phyloP scores from a whole-genome alignment of 345 rosid genomes.

The Hibiscus trionum region DNA sequence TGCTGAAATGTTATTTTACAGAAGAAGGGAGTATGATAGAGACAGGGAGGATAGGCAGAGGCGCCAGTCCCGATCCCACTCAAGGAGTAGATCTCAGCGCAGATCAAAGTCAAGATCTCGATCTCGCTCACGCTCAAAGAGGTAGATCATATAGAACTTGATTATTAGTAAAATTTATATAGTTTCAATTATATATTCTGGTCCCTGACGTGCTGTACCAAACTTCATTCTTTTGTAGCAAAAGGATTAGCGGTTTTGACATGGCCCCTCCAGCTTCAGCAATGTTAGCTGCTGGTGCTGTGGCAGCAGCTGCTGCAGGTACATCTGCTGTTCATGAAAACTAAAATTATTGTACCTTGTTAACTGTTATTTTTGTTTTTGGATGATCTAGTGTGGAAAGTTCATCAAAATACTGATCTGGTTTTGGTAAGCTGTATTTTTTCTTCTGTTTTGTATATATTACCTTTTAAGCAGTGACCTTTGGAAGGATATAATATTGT shows the following conservation, averaged over 20 bases:
- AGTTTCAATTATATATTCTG: slow-evolving; percentile 20
- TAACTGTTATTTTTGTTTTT: slow-evolving; percentile 50
- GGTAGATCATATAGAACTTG: slow-evolving; percentile 34
- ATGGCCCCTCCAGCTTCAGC: slow-evolving; percentile 94
- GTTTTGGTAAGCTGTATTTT: slow-evolving; percentile 81
- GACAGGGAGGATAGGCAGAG: slow-evolving; percentile 73
- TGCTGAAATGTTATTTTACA: slow-evolving; percentile 11
- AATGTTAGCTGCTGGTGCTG: slow-evolving; percentile 52
- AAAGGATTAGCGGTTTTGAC: slow-evolving; percentile 95
- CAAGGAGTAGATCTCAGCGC: slow-evolving; percentile 57
- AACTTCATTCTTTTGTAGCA: slow-evolving; percentile 40
- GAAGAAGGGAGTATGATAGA: slow-evolving; percentile 64
- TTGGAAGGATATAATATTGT: slow-evolving; percentile 35
- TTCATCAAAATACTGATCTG: slow-evolving; percentile 65
- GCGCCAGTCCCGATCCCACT: slow-evolving; percentile 47
- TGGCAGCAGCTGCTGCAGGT: slow-evolving; percentile 54
- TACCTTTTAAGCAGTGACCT: slow-evolving; percentile 27
- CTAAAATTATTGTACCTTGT: slow-evolving; percentile 19
- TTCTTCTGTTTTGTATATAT: slow-evolving; percentile 22
- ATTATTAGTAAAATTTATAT: neutral
- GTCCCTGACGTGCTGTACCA: slow-evolving; percentile 3
- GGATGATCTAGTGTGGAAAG: slow-evolving; percentile 84
- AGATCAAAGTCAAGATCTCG: slow-evolving; percentile 65
- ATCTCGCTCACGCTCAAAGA: slow-evolving; percentile 74
- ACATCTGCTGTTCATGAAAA: slow-evolving; percentile 23